These are phyloP conservation scores for Oxytropis ochrocephala DNA, from an alignment of 306 rosid species.

Conservation along the genomic window DNA sequence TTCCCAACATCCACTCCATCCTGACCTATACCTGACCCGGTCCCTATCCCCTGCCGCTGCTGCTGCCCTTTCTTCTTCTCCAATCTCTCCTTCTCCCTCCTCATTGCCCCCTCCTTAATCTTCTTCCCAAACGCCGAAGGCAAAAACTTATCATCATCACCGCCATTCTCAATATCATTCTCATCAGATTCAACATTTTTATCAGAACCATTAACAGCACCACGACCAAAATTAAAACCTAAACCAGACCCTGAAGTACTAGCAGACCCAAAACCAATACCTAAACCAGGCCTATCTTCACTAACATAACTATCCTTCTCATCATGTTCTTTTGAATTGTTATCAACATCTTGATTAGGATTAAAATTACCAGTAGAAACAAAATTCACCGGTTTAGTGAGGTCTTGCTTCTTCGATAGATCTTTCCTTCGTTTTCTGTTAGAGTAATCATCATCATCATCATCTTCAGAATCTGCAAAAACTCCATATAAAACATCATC, in stretches of 20 bases:
- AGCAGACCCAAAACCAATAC: constrained; percentile 50
- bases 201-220: constrained; percentile 18
- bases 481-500: constrained; percentile 70
- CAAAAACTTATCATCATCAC: constrained; percentile 36
- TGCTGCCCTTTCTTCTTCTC: constrained; percentile 44
- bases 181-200: constrained; percentile 27
- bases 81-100: constrained; percentile 50
- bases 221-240: constrained; percentile 31
- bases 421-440: constrained; percentile 54
- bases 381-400: constrained; percentile 74
- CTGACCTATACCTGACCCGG: constrained; percentile 8
- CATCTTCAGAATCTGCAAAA: constrained; percentile 51
- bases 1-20: constrained; percentile 41
- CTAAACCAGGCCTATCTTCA: constrained; percentile 43
- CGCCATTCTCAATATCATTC: constrained; percentile 25
- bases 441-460: constrained; percentile 41
- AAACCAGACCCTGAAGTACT: constrained; percentile 42
- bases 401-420: constrained; percentile 41
- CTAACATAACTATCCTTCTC: constrained; percentile 8
- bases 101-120: constrained; percentile 77
- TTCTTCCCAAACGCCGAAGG: constrained; percentile 77
- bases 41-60: not conserved
- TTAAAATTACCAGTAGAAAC: constrained; percentile 66
- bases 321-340: constrained; percentile 31
- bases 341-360: constrained; percentile 65